Percentiles rank a stretch among this genome's conserved stretches.
Conservation (phyloP, 1,284 basidiomycete genomes). For the Ustilago shanxiensis region DNA sequence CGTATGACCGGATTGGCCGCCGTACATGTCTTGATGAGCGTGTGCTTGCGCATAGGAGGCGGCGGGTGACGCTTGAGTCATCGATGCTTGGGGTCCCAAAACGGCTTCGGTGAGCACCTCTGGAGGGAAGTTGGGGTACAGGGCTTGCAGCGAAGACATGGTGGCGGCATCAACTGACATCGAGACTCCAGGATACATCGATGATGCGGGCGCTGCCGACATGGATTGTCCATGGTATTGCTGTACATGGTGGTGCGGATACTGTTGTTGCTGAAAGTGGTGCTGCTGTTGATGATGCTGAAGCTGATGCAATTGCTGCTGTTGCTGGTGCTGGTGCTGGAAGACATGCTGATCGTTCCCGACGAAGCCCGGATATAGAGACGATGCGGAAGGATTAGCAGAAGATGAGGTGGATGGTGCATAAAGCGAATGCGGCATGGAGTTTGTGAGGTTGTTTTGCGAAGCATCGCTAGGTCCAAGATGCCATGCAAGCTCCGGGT, state of each 20-base stretch:
- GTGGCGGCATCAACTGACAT: conserved; percentile 14
- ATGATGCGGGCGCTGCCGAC: conserved; percentile 2
- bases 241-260: conserved; percentile 4
- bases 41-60: neutral
- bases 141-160: conserved; percentile 7
- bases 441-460: neutral
- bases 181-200: neutral
- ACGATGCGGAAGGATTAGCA: neutral
- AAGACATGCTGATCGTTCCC: neutral
- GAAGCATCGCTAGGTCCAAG: conserved; percentile 13
- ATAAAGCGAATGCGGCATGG: conserved; percentile 9
- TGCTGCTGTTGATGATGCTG: neutral
- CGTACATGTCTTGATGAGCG: neutral
- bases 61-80: neutral
- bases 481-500: conserved; percentile 22
- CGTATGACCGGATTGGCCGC: conserved; percentile 18
- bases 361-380: neutral
- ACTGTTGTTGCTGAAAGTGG: neutral
- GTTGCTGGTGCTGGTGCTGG: conserved; percentile 1
- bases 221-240: neutral
- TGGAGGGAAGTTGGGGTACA: conserved; percentile 11
- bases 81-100: neutral
- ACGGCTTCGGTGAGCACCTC: conserved; percentile 16
- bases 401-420: conserved; percentile 10
- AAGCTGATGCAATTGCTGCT: neutral